These are phyloP conservation scores for Dissoconium aciculare DNA, from an alignment of 2,329 filamentous ascomycete genomes.

Conservation along the genomic window DNA sequence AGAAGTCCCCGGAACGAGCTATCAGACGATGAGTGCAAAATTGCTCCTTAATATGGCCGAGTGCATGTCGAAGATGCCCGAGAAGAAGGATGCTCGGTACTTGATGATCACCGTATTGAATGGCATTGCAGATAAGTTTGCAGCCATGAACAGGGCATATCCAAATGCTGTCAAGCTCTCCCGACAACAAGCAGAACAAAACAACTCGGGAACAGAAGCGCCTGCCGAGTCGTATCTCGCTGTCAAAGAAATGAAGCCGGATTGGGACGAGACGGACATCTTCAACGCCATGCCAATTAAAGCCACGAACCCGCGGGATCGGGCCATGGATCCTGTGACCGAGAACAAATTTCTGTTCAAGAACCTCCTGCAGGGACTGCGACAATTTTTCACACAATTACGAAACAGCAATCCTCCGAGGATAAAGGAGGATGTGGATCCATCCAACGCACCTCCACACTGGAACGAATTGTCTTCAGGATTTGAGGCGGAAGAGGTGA, in stretches of 20 bases:
- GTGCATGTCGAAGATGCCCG: conserved; percentile 82
- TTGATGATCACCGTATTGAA: conserved; percentile 96
- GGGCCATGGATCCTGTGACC: conserved; percentile 74
- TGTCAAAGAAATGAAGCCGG: conserved; percentile 63
- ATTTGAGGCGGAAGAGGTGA: conserved; percentile 92
- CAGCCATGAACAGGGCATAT: conserved; percentile 93
- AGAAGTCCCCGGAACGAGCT: conserved; percentile 69
- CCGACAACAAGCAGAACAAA: conserved; percentile 48
- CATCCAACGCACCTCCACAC: conserved; percentile 64
- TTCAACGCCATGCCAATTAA: conserved; percentile 95
- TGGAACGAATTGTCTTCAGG: conserved; percentile 95
- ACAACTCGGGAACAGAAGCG: conserved; percentile 31
- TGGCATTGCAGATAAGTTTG: conserved; percentile 96
- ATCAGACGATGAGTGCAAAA: conserved; percentile 99
- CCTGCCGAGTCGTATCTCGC: conserved; percentile 62
- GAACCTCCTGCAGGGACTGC: conserved; percentile 86
- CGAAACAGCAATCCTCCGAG: conserved; percentile 65
- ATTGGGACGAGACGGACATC: conserved; percentile 98
- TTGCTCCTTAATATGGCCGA: conserved; percentile 95
- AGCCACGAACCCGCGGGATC: conserved; percentile 76
- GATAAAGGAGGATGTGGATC: conserved; percentile 49
- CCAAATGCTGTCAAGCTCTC: conserved; percentile 89
- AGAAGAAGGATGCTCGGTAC: conserved; percentile 87
- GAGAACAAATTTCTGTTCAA: conserved; percentile 98
- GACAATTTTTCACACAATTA: conserved; percentile 91